These are phyloP conservation scores for Porpolomopsis calyptriformis DNA, from an alignment of 768 basidiomycete genomes.

Conservation along the genomic window DNA sequence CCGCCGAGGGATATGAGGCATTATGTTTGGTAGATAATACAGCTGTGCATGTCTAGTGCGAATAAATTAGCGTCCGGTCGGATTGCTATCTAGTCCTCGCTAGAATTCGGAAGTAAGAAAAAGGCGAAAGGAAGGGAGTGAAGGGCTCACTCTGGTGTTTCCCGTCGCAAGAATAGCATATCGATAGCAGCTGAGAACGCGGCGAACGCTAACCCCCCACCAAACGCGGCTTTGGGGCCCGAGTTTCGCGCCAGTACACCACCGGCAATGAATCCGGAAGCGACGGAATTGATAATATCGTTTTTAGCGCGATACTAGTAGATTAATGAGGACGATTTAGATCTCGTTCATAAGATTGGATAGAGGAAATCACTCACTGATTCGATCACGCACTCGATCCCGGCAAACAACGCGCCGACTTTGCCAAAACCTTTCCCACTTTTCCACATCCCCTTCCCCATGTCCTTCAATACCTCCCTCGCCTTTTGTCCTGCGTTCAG, in stretches of 20 bases:
- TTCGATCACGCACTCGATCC: constrained; percentile 92
- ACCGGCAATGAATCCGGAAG: constrained; percentile 81
- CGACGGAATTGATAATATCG: constrained; percentile 85
- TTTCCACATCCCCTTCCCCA: constrained; percentile 87
- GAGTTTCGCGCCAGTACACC: constrained; percentile 80
- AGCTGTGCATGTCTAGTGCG: background rate
- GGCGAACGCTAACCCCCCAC: constrained; percentile 85
- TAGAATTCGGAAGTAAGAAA: constrained; percentile 5
- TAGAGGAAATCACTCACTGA: constrained; percentile 46
- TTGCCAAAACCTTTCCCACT: constrained; percentile 89
- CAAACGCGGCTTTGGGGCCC: constrained; percentile 77
- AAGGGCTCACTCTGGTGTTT: constrained; percentile 60
- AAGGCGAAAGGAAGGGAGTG: constrained; percentile 2
- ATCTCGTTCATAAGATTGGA: background rate
- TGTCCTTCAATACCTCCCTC: constrained; percentile 78
- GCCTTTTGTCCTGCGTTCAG: constrained; percentile 69
- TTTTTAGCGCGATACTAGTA: constrained; percentile 89
- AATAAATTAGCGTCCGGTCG: background rate
- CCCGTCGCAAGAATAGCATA: constrained; percentile 60
- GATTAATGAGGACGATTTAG: background rate
- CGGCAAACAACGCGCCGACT: constrained; percentile 90
- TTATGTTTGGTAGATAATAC: too few relatives aligned
- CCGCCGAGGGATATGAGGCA: too few relatives aligned
- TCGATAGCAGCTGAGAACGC: constrained; percentile 92
- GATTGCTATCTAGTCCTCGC: constrained; percentile 42